These are phyloP conservation scores for Neurospora intermedia DNA, from an alignment of 495 filamentous ascomycete species.

Conservation along the genomic window DNA sequence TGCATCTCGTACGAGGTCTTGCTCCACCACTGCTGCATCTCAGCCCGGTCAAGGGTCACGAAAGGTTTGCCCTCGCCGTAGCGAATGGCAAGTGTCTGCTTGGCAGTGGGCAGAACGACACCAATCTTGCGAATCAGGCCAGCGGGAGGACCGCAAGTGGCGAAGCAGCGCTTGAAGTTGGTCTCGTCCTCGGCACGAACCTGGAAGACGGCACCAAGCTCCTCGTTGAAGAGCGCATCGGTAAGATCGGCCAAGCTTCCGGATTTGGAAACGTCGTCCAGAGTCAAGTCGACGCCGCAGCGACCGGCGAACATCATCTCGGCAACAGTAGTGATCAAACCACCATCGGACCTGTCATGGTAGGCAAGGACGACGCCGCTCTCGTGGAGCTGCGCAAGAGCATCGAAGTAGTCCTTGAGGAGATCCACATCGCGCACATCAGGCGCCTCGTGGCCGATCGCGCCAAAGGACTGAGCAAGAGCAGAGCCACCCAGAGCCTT, in stretches of 20 bases:
- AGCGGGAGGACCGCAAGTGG: conserved; percentile 77
- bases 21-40: conserved; percentile 82
- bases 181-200: conserved; percentile 73
- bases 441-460: conserved; percentile 73
- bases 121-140: conserved; percentile 77
- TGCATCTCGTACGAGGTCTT: conserved; percentile 87
- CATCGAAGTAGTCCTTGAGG: conserved; percentile 87
- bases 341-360: conserved; percentile 90
- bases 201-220: conserved; percentile 96
- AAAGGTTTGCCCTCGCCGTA: conserved; percentile 50
- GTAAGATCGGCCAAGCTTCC: conserved; percentile 52
- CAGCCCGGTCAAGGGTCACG: conserved; percentile 54
- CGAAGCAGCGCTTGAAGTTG: conserved; percentile 81
- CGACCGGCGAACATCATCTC: conserved; percentile 99
- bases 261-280: conserved; percentile 56
- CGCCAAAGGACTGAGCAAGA: conserved; percentile 82
- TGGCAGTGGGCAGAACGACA: conserved; percentile 50
- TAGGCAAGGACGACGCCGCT: conserved; percentile 84
- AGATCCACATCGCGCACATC: conserved; percentile 73
- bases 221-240: conserved; percentile 83
- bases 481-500: conserved; percentile 86
- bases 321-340: conserved; percentile 78
- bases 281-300: conserved; percentile 75
- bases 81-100: conserved; percentile 69
- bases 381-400: conserved; percentile 75